Conservation (phyloP, 345 rosid genomes). For the Euclidium syriacum region DNA sequence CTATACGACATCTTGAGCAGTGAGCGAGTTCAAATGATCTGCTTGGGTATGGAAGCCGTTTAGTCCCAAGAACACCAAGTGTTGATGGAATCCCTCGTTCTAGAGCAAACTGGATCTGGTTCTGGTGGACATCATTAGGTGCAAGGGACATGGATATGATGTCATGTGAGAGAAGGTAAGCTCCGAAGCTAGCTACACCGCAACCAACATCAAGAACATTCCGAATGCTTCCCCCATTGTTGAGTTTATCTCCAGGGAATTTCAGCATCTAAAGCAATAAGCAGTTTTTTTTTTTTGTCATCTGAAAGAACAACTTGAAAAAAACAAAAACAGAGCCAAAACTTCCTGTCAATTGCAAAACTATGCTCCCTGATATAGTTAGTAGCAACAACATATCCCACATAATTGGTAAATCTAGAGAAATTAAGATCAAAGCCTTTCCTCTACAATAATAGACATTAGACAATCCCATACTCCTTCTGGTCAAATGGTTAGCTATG, state of each 20-base stretch:
- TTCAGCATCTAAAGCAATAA: constrained; percentile 81
- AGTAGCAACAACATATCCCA: neutral
- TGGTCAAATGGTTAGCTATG: neutral
- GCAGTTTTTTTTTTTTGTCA: constrained; percentile 18
- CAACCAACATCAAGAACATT: constrained; percentile 97
- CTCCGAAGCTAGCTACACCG: constrained; percentile 99
- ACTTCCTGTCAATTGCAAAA: constrained; percentile 8
- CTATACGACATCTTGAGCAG: constrained; percentile 94
- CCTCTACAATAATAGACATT: neutral
- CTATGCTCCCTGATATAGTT: neutral
- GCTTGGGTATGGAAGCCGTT: constrained; percentile 94
- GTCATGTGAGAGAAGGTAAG: constrained; percentile 79
- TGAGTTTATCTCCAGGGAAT: constrained; percentile 80
- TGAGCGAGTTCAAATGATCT: constrained; percentile 97
- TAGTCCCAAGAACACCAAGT: constrained; percentile 94
- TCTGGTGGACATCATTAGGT: constrained; percentile 96
- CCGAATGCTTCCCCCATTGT: constrained; percentile 73
- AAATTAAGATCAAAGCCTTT: neutral
- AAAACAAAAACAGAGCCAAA: constrained; percentile 10
- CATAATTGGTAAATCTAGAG: neutral
- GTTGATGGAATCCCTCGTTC: constrained; percentile 95
- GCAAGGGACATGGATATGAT: constrained; percentile 94
- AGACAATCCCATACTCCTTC: neutral
- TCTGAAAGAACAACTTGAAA: constrained; percentile 23
- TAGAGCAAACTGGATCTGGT: constrained; percentile 94